Evolutionary conservation across 2,329 filamentous ascomycete species (phyloP).

Genomic region (Talaromyces rugulosus): DNA sequence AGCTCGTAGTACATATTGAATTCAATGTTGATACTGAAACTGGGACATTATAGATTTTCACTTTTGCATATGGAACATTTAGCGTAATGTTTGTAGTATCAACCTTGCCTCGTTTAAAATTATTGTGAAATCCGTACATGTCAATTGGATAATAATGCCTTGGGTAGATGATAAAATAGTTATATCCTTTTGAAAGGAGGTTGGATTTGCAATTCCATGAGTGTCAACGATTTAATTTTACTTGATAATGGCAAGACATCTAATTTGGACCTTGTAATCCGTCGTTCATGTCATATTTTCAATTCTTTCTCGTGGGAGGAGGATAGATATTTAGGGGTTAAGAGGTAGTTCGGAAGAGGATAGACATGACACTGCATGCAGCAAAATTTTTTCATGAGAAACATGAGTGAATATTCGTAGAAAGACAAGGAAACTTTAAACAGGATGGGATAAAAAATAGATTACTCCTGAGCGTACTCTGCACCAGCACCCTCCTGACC

Average conservation of each 20-base stretch:
- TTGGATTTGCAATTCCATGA: background rate
- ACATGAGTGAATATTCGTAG: constrained; percentile 12
- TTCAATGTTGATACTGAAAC: background rate
- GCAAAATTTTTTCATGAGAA: constrained; percentile 6
- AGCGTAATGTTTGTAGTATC: too few species aligned
- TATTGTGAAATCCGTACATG: too few species aligned
- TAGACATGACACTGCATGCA: constrained; percentile 14
- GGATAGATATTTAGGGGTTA: background rate
- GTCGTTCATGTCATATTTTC: constrained; percentile 13
- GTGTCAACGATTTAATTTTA: background rate
- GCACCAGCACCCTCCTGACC: constrained; percentile 42
- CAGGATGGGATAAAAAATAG: constrained; percentile 17
- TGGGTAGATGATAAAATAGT: background rate
- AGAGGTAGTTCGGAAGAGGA: constrained; percentile 5
- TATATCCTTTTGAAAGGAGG: background rate
- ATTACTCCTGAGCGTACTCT: constrained; percentile 47
- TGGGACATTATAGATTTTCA: background rate
- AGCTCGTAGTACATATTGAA: background rate
- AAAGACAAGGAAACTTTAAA: constrained; percentile 3
- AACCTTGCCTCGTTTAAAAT: too few species aligned
- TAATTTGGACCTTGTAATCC: constrained; percentile 1
- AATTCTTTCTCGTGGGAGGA: constrained; percentile 8
- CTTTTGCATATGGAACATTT: too few species aligned
- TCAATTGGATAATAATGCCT: background rate
- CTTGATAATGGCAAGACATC: background rate